Percentiles rank a stretch among this genome's conserved stretches.
Conservation (phyloP, 768 basidiomycete genomes). For the Boletus rufocinnamomeus region DNA sequence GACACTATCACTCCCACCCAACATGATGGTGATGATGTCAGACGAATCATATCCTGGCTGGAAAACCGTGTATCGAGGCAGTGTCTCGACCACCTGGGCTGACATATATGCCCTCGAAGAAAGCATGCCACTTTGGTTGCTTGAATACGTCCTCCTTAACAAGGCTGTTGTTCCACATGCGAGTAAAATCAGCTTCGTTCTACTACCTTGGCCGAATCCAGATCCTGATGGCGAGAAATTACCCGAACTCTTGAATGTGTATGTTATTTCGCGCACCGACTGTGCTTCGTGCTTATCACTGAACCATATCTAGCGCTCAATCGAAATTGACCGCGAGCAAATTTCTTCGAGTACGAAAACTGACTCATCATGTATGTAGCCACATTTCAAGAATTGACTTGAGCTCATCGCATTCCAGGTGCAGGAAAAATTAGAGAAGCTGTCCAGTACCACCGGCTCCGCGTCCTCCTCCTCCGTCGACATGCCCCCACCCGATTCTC, state of each 20-base stretch:
- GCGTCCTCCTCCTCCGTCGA: conserved; percentile 36
- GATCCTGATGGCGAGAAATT: conserved; percentile 60
- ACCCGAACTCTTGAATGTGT: conserved; percentile 87
- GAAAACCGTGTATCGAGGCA: conserved; percentile 75
- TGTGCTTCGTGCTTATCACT: conserved; percentile 1
- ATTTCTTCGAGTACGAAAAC: conserved; percentile 82
- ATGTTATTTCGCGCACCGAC: conserved; percentile 34
- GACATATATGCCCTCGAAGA: conserved; percentile 66
- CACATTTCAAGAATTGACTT: not conserved
- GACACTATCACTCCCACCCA: conserved; percentile 53
- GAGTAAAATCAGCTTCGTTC: conserved; percentile 85
- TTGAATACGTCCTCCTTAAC: conserved; percentile 81
- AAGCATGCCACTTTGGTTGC: conserved; percentile 82
- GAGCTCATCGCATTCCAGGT: conserved; percentile 49
- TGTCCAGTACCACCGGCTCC: conserved; percentile 39
- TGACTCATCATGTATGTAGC: conserved; percentile 71
- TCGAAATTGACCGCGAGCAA: conserved; percentile 88
- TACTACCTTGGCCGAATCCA: conserved; percentile 72
- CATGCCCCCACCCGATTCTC: conserved; percentile 39
- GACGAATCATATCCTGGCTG: conserved; percentile 80
- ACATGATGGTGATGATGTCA: conserved; percentile 72
- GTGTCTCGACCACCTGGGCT: conserved; percentile 55
- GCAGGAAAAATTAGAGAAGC: conserved; percentile 76
- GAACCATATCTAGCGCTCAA: conserved; percentile 51
- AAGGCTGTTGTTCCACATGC: conserved; percentile 52